Evolutionary conservation across 192 early-diverging fungal species (phyloP).

Genomic region (Gryganskiella cystojenkinii): DNA sequence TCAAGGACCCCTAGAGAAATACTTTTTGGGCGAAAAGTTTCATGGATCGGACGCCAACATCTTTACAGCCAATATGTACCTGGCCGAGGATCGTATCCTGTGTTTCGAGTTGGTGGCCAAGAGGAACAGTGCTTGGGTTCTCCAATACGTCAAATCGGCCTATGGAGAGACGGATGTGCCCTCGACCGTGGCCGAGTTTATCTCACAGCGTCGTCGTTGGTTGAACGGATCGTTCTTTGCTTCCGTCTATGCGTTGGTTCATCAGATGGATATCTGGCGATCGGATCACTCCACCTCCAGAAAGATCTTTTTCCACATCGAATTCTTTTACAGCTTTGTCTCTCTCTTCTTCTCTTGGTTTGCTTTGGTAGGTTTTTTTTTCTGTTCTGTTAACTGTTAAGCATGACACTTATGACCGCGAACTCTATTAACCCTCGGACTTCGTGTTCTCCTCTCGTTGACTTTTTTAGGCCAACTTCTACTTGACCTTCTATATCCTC

Average conservation of each 20-base stretch:
- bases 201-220: constrained; percentile 95
- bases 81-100: constrained; percentile 82
- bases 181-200: constrained; percentile 80
- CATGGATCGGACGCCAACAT: constrained; percentile 65
- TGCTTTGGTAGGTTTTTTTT: constrained; percentile 63
- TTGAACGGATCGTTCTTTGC: constrained; percentile 93
- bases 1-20: constrained; percentile 68
- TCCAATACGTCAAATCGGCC: constrained; percentile 74
- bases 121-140: constrained; percentile 64
- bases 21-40: constrained; percentile 72
- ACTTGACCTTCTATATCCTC: constrained; percentile 1
- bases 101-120: constrained; percentile 85
- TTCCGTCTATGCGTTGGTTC: constrained; percentile 77
- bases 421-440: background rate
- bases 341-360: constrained; percentile 90
- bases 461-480: background rate
- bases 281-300: constrained; percentile 74
- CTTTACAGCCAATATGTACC: constrained; percentile 79
- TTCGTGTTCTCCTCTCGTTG: background rate
- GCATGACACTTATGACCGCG: no score
- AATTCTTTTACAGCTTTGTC: constrained; percentile 84
- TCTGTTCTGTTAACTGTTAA: no score
- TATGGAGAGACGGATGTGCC: constrained; percentile 87
- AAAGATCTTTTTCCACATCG: constrained; percentile 75
- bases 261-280: constrained; percentile 78